phyloP scores from a whole-genome alignment of 306 rosid genomes.

The Quercus cerris region DNA sequence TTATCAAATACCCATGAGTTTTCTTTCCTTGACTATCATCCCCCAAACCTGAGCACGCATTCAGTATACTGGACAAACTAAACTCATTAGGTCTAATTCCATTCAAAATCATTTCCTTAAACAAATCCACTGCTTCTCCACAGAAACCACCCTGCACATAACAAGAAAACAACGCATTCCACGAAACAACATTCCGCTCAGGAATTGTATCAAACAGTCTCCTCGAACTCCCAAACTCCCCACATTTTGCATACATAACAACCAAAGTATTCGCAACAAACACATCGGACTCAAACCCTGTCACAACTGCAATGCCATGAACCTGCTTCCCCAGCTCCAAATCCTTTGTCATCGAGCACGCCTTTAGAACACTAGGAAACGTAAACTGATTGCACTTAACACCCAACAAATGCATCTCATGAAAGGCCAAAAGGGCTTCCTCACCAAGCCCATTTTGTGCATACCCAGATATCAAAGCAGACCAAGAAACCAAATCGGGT shows the following conservation, averaged over 20 bases:
- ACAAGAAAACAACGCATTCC: constrained; percentile 82
- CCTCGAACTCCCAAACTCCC: constrained; percentile 61
- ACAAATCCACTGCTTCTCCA: constrained; percentile 56
- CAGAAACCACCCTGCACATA: constrained; percentile 52
- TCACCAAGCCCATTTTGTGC: constrained; percentile 56
- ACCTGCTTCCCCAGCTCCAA: constrained; percentile 55
- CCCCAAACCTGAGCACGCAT: constrained; percentile 61
- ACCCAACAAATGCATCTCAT: constrained; percentile 54
- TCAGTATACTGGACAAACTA: constrained; percentile 68
- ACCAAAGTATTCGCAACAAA: constrained; percentile 82
- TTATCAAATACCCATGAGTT: constrained; percentile 57
- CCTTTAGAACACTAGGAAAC: constrained; percentile 73
- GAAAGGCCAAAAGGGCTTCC: constrained; percentile 59
- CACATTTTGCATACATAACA: constrained; percentile 77
- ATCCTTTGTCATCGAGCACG: constrained; percentile 56
- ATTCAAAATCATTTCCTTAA: constrained; percentile 58
- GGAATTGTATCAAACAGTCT: constrained; percentile 51
- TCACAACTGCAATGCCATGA: constrained; percentile 53
- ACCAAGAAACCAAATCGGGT: constrained; percentile 53
- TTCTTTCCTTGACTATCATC: constrained; percentile 46
- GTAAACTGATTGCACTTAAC: constrained; percentile 70
- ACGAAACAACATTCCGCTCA: constrained; percentile 58
- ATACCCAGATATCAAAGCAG: constrained; percentile 82
- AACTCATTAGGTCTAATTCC: constrained; percentile 75
- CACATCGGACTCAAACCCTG: constrained; percentile 73